Evolutionary conservation across 371 early-diverging fungal species (phyloP).

Genomic region (Sporodiniella umbellata): DNA sequence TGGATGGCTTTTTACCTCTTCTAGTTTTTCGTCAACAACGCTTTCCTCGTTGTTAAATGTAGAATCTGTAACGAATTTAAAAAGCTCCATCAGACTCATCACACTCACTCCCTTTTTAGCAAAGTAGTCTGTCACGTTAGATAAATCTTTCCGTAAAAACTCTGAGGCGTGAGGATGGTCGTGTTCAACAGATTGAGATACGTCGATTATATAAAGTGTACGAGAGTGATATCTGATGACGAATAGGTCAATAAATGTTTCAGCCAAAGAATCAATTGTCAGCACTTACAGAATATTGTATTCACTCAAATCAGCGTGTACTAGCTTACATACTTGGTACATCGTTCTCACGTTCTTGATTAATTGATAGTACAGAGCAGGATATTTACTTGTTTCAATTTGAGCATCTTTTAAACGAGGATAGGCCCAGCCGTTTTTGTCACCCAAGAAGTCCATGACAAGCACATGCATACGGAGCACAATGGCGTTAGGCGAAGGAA

Average conservation of each 20-base stretch:
- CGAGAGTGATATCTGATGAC: conserved; percentile 70
- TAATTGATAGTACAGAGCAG: conserved; percentile 83
- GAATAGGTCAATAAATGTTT: neutral
- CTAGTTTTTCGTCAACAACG: conserved; percentile 62
- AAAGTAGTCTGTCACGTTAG: conserved; percentile 97
- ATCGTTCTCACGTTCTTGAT: conserved; percentile 89
- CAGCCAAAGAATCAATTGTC: too few relatives aligned
- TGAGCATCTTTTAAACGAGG: conserved; percentile 96
- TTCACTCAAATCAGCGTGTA: conserved; percentile 99
- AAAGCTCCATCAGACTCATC: conserved; percentile 83
- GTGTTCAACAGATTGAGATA: conserved; percentile 99
- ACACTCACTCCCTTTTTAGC: conserved; percentile 75
- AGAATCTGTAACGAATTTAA: conserved; percentile 83
- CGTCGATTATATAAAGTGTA: conserved; percentile 94
- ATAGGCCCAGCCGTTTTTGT: conserved; percentile 89
- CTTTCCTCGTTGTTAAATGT: conserved; percentile 58
- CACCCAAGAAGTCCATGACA: conserved; percentile 97
- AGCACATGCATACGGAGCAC: conserved; percentile 95
- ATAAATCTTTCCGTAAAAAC: conserved; percentile 95
- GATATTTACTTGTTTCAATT: conserved; percentile 69
- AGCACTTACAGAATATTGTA: conserved; percentile 91
- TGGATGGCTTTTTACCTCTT: neutral
- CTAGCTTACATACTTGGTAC: conserved; percentile 93
- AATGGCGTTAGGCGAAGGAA: conserved; percentile 95
- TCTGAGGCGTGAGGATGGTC: conserved; percentile 99